These are phyloP conservation scores for Colletotrichum plurivorum DNA, from an alignment of 2,329 filamentous ascomycete genomes.

Conservation along the genomic window DNA sequence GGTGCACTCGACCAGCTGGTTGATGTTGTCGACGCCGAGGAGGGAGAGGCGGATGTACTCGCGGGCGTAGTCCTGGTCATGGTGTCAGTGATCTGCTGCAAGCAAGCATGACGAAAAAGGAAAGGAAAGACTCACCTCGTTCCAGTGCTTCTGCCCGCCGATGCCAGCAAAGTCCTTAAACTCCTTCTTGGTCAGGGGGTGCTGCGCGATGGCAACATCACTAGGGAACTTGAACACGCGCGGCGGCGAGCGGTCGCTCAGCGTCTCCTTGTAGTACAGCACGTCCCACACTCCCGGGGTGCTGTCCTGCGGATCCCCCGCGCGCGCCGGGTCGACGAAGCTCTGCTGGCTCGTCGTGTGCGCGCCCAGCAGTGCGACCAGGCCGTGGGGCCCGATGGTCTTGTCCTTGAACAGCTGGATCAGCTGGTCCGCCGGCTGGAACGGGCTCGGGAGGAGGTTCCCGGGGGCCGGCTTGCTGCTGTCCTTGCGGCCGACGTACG, in stretches of 20 bases:
- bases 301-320: slow-evolving; percentile 64
- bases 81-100: neutral
- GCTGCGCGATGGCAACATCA: slow-evolving; percentile 56
- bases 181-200: slow-evolving; percentile 53
- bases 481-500: slow-evolving; percentile 67
- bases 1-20: slow-evolving; percentile 68
- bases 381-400: slow-evolving; percentile 64
- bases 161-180: slow-evolving; percentile 54
- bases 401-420: slow-evolving; percentile 66
- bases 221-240: slow-evolving; percentile 58
- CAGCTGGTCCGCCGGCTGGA: slow-evolving; percentile 59
- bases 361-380: slow-evolving; percentile 68
- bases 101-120: too few species aligned
- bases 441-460: slow-evolving; percentile 59
- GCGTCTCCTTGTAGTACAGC: slow-evolving; percentile 62
- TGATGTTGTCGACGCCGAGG: slow-evolving; percentile 71
- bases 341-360: slow-evolving; percentile 67
- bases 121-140: slow-evolving; percentile 50
- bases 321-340: slow-evolving; percentile 56
- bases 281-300: slow-evolving; percentile 69
- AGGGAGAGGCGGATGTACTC: slow-evolving; percentile 70
- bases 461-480: slow-evolving; percentile 53
- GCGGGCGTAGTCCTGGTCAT: slow-evolving; percentile 61
- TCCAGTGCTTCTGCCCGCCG: slow-evolving; percentile 56
- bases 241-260: slow-evolving; percentile 46